phyloP scores from a whole-genome alignment of 768 basidiomycete genomes.

The Chlorophyllum brunneum region DNA sequence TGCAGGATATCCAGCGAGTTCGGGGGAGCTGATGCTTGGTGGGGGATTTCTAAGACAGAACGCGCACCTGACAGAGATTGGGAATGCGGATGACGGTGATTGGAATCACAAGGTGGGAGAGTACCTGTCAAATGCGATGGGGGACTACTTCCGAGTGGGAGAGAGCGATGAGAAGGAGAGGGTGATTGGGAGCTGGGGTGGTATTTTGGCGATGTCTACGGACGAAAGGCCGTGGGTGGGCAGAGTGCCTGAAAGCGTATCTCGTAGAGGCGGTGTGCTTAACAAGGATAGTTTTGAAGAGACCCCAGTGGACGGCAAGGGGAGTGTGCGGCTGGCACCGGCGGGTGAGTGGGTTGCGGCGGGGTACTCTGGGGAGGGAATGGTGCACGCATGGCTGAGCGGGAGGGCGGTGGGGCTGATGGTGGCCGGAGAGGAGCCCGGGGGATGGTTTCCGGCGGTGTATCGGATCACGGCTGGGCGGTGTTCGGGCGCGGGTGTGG shows the following conservation, averaged over 20 bases:
- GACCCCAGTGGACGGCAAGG: neutral
- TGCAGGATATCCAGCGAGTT: slow-evolving; percentile 13
- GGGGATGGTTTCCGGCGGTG: slow-evolving; percentile 51
- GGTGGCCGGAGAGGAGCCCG: slow-evolving; percentile 42
- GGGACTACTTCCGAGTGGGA: slow-evolving; percentile 43
- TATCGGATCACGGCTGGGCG: slow-evolving; percentile 45
- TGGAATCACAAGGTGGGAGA: slow-evolving; percentile 24
- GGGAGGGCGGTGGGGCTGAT: slow-evolving; percentile 56
- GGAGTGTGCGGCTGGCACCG: slow-evolving; percentile 19
- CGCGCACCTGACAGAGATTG: slow-evolving; percentile 30
- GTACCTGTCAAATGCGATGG: slow-evolving; percentile 38
- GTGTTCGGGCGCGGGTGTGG: slow-evolving; percentile 41
- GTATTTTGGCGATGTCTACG: slow-evolving; percentile 57
- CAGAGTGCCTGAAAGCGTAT: slow-evolving; percentile 45
- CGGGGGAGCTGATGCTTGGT: slow-evolving; percentile 64
- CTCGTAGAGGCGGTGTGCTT: slow-evolving; percentile 40
- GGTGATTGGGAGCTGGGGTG: slow-evolving; percentile 60
- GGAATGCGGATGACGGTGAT: slow-evolving; percentile 33
- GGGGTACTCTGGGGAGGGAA: slow-evolving; percentile 71
- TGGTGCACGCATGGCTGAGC: slow-evolving; percentile 68
- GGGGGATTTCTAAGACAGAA: slow-evolving; percentile 44
- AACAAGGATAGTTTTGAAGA: too few relatives aligned
- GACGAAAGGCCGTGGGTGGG: slow-evolving; percentile 72
- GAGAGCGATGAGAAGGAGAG: slow-evolving; percentile 19
- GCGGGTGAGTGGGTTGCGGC: slow-evolving; percentile 72